phyloP scores from a whole-genome alignment of 73 alveolate species.

The Stentor roeselii region DNA sequence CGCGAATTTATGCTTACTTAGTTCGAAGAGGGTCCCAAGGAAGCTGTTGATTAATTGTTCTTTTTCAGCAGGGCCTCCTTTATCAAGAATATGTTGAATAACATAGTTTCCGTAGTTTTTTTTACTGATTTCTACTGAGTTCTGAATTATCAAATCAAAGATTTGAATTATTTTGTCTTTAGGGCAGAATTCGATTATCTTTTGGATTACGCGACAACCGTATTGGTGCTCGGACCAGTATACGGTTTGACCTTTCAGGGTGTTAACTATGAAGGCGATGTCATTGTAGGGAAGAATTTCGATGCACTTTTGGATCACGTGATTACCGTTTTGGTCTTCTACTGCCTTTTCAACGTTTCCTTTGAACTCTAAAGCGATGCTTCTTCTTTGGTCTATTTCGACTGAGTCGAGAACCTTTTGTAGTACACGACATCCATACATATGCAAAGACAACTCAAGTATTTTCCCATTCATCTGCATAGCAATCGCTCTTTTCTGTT shows the following conservation, averaged over 20 bases:
- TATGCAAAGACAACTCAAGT: conserved; percentile 69
- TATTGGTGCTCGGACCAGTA: conserved; percentile 76
- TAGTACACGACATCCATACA: conserved; percentile 91
- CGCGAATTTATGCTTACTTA: conserved; percentile 68
- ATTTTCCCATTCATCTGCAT: conserved; percentile 71
- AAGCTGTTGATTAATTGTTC: conserved; percentile 62
- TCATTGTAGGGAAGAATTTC: conserved; percentile 64
- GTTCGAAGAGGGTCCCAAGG: conserved; percentile 46
- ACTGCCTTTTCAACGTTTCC: conserved; percentile 67
- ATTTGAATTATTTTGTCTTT: conserved; percentile 28
- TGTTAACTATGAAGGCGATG: conserved; percentile 66
- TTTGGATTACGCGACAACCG: conserved; percentile 94
- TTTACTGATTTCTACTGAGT: conserved; percentile 25
- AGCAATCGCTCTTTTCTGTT: conserved; percentile 61
- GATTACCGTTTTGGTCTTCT: conserved; percentile 96
- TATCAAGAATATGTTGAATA: conserved; percentile 85
- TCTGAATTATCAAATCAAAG: neutral
- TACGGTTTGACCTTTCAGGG: conserved; percentile 51
- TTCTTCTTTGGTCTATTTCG: conserved; percentile 40
- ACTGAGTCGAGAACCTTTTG: conserved; percentile 76
- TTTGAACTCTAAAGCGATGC: conserved; percentile 62
- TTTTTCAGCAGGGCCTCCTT: conserved; percentile 66
- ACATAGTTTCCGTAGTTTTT: conserved; percentile 83
- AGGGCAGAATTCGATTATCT: conserved; percentile 69
- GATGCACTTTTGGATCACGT: conserved; percentile 90